A percentile compares a stretch with the other conserved stretches of the same genome.
phyloP scores from a whole-genome alignment of 1,284 basidiomycete species.

The Cystobasidium sp. region DNA sequence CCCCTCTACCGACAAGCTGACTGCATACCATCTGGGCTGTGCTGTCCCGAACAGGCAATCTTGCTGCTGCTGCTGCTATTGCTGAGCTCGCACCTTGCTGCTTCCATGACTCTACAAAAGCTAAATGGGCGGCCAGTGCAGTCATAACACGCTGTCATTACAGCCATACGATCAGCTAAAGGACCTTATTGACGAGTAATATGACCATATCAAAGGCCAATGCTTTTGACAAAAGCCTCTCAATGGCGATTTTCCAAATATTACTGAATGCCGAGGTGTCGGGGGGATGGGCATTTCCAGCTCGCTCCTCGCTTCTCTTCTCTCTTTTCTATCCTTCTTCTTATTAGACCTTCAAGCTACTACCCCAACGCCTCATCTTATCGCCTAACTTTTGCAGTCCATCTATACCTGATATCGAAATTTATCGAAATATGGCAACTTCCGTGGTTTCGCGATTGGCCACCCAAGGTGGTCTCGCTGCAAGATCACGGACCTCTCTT shows the following conservation, averaged over 20 bases:
- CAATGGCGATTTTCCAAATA: too few species aligned
- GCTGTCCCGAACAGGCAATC: too few species aligned
- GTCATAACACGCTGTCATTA: background rate
- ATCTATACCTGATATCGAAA: too few species aligned
- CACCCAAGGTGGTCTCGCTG: too few species aligned
- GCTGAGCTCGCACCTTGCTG: background rate
- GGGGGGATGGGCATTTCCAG: background rate
- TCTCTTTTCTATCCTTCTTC: background rate
- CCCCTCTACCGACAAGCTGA: too few species aligned
- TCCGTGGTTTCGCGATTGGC: too few species aligned
- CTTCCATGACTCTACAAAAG: background rate
- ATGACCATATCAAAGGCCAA: background rate
- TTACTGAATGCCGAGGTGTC: too few species aligned
- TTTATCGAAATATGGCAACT: too few species aligned
- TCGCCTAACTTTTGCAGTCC: background rate
- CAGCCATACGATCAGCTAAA: background rate
- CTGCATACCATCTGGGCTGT: too few species aligned
- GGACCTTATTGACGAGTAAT: constrained; percentile 3
- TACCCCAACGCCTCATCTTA: background rate
- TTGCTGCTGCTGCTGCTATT: background rate
- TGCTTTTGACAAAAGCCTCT: constrained; percentile 9
- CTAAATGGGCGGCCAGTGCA: background rate
- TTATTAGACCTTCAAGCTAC: background rate
- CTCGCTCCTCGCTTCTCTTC: background rate
- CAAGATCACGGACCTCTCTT: too few species aligned